These are phyloP conservation scores for Chamaenerion angustifolium DNA, from an alignment of 345 rosid genomes.

Conservation along the genomic window DNA sequence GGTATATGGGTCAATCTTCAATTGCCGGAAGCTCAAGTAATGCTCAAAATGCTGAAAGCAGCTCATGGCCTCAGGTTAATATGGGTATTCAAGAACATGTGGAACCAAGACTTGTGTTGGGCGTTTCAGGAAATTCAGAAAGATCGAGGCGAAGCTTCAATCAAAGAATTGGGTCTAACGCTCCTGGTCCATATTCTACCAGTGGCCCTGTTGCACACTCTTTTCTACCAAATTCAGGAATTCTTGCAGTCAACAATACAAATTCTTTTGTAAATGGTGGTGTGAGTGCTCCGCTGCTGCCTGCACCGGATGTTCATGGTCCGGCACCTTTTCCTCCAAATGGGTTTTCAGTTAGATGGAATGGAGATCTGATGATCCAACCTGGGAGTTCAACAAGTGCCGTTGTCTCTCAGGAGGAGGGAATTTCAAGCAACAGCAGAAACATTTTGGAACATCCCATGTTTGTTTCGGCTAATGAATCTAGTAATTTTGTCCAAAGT, in stretches of 20 bases:
- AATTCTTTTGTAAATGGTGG: slow-evolving; percentile 24
- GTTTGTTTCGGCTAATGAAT: slow-evolving; percentile 37
- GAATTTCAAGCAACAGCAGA: slow-evolving; percentile 21
- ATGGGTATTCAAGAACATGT: slow-evolving; percentile 24
- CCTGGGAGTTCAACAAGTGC: slow-evolving; percentile 8
- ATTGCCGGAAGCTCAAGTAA: slow-evolving; percentile 35
- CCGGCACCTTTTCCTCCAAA: slow-evolving; percentile 35
- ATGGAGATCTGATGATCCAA: slow-evolving; percentile 31
- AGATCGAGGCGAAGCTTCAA: slow-evolving; percentile 23
- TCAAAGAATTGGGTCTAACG: slow-evolving; percentile 20
- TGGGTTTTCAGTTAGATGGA: slow-evolving; percentile 43
- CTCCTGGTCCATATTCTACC: slow-evolving; percentile 21
- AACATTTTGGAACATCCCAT: slow-evolving; percentile 37
- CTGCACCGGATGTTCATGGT: slow-evolving; percentile 24
- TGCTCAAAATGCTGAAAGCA: slow-evolving; percentile 39
- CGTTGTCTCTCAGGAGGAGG: slow-evolving; percentile 1
- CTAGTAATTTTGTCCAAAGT: slow-evolving; percentile 22
- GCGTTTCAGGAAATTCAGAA: slow-evolving; percentile 24
- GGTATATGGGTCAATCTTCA: slow-evolving; percentile 51
- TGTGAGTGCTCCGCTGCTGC: slow-evolving; percentile 20
- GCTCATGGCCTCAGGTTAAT: slow-evolving; percentile 30
- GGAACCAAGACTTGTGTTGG: slow-evolving; percentile 33
- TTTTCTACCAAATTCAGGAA: slow-evolving; percentile 29
- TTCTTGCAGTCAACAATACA: slow-evolving; percentile 31
- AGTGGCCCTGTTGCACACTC: slow-evolving; percentile 24